A percentile compares a stretch with the other conserved stretches of the same genome.
Conservation (phyloP, 2,329 filamentous ascomycete genomes). For the Grosmannia huntii region DNA sequence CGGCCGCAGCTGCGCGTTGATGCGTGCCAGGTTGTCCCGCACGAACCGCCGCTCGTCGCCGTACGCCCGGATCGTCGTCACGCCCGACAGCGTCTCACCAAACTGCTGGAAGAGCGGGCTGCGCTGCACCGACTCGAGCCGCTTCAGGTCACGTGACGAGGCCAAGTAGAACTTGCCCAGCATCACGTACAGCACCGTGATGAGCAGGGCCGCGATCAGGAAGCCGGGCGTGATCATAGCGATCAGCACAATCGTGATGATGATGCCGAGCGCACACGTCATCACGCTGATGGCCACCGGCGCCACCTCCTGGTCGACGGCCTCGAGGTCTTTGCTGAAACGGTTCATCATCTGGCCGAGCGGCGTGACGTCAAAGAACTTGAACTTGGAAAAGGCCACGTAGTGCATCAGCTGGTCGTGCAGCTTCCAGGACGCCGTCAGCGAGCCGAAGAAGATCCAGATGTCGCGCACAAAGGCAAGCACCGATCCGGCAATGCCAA, state of each 20-base stretch:
- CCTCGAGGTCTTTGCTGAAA: constrained; percentile 94
- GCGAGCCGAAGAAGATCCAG: constrained; percentile 83
- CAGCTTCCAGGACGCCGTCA: constrained; percentile 75
- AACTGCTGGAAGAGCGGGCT: constrained; percentile 97
- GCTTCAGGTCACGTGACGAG: constrained; percentile 89
- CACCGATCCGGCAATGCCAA: constrained; percentile 66
- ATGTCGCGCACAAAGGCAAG: constrained; percentile 73
- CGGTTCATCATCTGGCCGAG: constrained; percentile 95
- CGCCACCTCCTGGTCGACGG: constrained; percentile 90
- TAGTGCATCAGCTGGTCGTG: constrained; percentile 67
- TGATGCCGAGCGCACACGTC: constrained; percentile 50
- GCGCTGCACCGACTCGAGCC: constrained; percentile 83
- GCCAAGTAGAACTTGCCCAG: constrained; percentile 82
- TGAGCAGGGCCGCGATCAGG: constrained; percentile 74
- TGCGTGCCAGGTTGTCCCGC: constrained; percentile 72
- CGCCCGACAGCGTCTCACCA: constrained; percentile 84
- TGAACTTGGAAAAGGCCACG: constrained; percentile 83
- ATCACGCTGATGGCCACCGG: constrained; percentile 72
- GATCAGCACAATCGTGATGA: constrained; percentile 81
- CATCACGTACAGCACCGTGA: constrained; percentile 67
- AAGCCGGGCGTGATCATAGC: constrained; percentile 83
- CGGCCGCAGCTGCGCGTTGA: constrained; percentile 83
- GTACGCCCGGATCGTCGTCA: constrained; percentile 94
- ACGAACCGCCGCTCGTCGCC: constrained; percentile 90
- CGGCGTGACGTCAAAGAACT: constrained; percentile 94